Conservation (phyloP, 2,329 filamentous ascomycete genomes). For the Beauveria rudraprayagi region DNA sequence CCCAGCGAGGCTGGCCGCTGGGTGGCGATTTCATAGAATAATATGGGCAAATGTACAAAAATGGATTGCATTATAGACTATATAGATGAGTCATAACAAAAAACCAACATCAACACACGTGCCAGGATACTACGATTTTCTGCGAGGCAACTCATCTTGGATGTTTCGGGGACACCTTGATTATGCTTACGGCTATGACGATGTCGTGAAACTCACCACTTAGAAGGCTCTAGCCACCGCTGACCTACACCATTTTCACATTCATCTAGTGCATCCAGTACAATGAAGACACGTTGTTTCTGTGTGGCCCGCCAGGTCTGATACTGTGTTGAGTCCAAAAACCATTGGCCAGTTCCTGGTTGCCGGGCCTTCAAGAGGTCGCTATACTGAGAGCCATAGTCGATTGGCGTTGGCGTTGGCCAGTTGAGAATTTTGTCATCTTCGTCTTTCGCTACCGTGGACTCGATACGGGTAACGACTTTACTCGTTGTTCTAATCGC, state of each 20-base stretch:
- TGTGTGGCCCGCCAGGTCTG: background rate
- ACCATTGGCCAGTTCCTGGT: too few species aligned
- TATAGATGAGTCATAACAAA: background rate
- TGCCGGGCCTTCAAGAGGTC: constrained; percentile 17
- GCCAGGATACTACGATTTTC: background rate
- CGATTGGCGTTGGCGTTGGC: constrained; percentile 23
- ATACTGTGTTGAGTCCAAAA: too few species aligned
- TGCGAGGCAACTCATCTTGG: background rate
- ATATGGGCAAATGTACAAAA: background rate
- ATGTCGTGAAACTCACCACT: background rate
- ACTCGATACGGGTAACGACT: too few species aligned
- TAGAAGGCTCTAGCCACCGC: background rate
- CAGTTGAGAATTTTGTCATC: constrained; percentile 20
- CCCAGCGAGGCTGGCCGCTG: background rate
- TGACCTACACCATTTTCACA: background rate
- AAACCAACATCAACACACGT: background rate
- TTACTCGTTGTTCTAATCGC: too few species aligned
- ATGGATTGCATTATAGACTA: background rate
- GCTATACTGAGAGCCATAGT: constrained; percentile 30
- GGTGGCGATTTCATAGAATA: background rate
- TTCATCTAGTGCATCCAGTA: constrained; percentile 21
- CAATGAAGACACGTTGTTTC: constrained; percentile 14
- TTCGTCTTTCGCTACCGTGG: too few species aligned
- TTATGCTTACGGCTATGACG: background rate
- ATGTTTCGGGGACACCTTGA: background rate